Base-by-base conservation (phyloP, 495 filamentous ascomycete genomes). In the Corynascus novoguineensis region DNA sequence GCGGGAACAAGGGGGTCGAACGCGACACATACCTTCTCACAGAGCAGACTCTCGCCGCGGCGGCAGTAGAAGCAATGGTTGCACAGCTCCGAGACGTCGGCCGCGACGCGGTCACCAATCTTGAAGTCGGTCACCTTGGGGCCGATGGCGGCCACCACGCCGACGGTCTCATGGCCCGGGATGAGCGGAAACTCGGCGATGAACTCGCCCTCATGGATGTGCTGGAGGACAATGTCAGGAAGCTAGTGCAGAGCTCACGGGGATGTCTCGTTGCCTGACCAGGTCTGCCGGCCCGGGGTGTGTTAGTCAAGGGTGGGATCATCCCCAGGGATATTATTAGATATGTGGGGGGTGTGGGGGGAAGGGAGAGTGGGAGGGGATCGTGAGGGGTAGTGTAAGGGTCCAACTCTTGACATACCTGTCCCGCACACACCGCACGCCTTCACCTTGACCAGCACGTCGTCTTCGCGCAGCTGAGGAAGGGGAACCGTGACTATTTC, bases 11-110 rank as follows among this genome's bases (percentile, higher is more conserved):
- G n/a, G n/a, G 15, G 17, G 15, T 8, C 15, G 12, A 41, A n/a
- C n/a, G 37, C 7, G 29, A 31, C 29, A 53, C 50, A 25, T 53
- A 53, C 50, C 68, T 87, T 74, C 71, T 89, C 86, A 64, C 86
- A 89, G 53, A 87, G 80, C 29, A 89, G 70, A 44, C 81, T 78
- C 57, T 87, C 75, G 29, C 85, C 86, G 45, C 82, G 81, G 53
- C 84, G 82, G 69, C 85, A 89, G 73, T 88, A 87, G 77, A 86
- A 86, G 71, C 86, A 89, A 60, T 82, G 77, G 28, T 80, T 78
- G 74, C 86, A 89, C 27, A 87, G 80, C 70, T 88, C 86, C 8
- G 76, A 78, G 64, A 81, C 81, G 54, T 79, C 75, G 21, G 74
- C 76, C 22, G 81, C 81, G 12, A 86, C 84, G 60, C 84, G 81